Evolutionary conservation across 495 filamentous ascomycete species (phyloP), one percentile per base, ranked within the genome.

Genomic region (Hypoxylon crocopeplum): DNA sequence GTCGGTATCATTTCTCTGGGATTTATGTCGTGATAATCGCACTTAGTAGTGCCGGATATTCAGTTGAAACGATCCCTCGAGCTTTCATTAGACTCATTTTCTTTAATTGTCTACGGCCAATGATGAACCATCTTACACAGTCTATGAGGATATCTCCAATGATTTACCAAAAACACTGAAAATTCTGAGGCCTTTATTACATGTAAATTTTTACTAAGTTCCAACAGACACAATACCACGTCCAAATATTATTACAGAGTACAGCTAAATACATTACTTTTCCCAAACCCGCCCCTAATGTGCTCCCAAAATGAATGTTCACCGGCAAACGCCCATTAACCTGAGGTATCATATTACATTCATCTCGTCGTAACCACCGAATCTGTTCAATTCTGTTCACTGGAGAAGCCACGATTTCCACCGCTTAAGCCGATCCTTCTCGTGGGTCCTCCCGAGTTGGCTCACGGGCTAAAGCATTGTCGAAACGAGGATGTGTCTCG

Each of bases 101-200:
- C 16, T 50, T 52, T 16, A 24, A 29, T 36, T n/a, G 12, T 15
- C n/a, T 46, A 30, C 20, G 64, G 68, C 68, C 68, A 42, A 47
- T 70, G 68, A 70, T 68, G 68, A 70, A 42, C 59, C n/a, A 56
- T 65, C 37, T 62, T 70, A 62, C 38, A 63, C 57, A 62, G 48
- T 62, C 62, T 67, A 70, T 53, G 68, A 70, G 68, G 68, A 68
- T 65, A 29, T 47, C 61, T 65, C 62, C 62, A 53, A 66, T 66
- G 62, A 62, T 38, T 52, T 61, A 62, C 63, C 56, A 57, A 45
- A 49, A 53, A 70, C 68, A 70, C 68, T 70, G 68, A 70, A 70
- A 70, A 70, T 70, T 70, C 68, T 70, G 68, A 70, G 68, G 68
- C 68, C 64, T 57, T 60, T 13, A 22, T 34, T 37, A 36, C n/a